These are phyloP conservation scores for Saitozyma sp. DNA, from an alignment of 768 basidiomycete genomes.

Conservation along the genomic window DNA sequence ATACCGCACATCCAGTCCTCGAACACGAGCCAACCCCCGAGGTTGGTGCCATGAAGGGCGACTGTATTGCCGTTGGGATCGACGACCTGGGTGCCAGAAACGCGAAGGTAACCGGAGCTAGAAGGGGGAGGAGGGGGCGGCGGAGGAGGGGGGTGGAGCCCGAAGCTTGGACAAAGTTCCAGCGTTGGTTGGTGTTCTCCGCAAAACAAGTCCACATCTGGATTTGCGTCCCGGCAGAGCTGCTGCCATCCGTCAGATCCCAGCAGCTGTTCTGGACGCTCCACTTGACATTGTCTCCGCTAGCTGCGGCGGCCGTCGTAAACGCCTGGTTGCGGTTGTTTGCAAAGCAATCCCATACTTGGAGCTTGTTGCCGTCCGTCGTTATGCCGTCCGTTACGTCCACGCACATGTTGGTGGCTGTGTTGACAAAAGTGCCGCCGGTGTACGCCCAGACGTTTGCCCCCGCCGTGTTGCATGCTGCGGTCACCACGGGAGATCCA, in stretches of 20 bases:
- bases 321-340: slow-evolving; percentile 40
- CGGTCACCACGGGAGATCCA: slow-evolving; percentile 31
- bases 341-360: slow-evolving; percentile 40
- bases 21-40: slow-evolving; percentile 46
- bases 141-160: slow-evolving; percentile 17
- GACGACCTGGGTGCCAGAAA: slow-evolving; percentile 36
- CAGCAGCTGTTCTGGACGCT: slow-evolving; percentile 28
- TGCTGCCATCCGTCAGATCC: slow-evolving; percentile 41
- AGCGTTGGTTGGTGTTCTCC: slow-evolving; percentile 40
- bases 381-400: slow-evolving; percentile 35
- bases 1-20: slow-evolving; percentile 50
- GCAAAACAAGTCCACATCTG: slow-evolving; percentile 39
- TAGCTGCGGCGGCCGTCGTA: neutral
- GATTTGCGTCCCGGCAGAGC: slow-evolving; percentile 22
- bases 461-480: slow-evolving; percentile 28
- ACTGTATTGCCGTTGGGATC: slow-evolving; percentile 41
- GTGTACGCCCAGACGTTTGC: slow-evolving; percentile 33
- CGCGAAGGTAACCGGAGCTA: slow-evolving; percentile 37
- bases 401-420: slow-evolving; percentile 32
- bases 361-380: slow-evolving; percentile 36
- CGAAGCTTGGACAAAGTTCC: slow-evolving; percentile 37
- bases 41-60: slow-evolving; percentile 38
- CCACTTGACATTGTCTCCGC: slow-evolving; percentile 30
- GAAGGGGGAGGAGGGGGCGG: slow-evolving; percentile 15
- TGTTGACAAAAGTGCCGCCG: slow-evolving; percentile 26